phyloP scores from a whole-genome alignment of 495 filamentous ascomycete genomes.

The Aspergillus wentii region DNA sequence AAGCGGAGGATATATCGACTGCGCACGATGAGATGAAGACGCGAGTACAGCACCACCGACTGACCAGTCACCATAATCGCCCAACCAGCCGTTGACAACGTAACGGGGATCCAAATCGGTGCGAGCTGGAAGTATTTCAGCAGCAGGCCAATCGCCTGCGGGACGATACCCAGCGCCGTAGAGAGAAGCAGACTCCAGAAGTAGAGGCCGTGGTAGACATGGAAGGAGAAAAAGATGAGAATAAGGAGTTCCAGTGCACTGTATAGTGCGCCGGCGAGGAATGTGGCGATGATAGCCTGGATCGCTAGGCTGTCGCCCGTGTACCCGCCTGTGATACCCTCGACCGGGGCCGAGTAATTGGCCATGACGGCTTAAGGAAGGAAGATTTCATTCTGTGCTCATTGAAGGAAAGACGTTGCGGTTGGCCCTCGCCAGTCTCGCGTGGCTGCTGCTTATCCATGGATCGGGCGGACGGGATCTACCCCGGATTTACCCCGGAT shows the following conservation, averaged over 20 bases:
- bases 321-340: slow-evolving; percentile 32
- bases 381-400: too few relatives aligned
- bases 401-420: too few relatives aligned
- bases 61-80: slow-evolving; percentile 60
- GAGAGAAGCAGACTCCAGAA: slow-evolving; percentile 45
- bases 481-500: too few relatives aligned
- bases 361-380: too few relatives aligned
- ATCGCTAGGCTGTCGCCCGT: slow-evolving; percentile 20
- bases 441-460: too few relatives aligned
- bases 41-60: slow-evolving; percentile 61
- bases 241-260: slow-evolving; percentile 47
- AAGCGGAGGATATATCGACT: slow-evolving; percentile 39
- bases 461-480: too few relatives aligned
- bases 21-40: slow-evolving; percentile 55
- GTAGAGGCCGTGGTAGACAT: slow-evolving; percentile 38
- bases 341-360: slow-evolving; percentile 18
- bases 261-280: slow-evolving; percentile 45
- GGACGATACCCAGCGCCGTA: slow-evolving; percentile 32
- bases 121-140: slow-evolving; percentile 48
- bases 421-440: too few relatives aligned
- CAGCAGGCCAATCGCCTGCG: slow-evolving; percentile 49
- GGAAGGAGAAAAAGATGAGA: slow-evolving; percentile 43
- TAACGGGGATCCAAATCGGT: slow-evolving; percentile 30
- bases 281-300: slow-evolving; percentile 40
- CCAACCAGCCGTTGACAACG: slow-evolving; percentile 50